Evolutionary conservation across 495 filamentous ascomycete genomes (phyloP).

Genomic region (Penicillium silybi): DNA sequence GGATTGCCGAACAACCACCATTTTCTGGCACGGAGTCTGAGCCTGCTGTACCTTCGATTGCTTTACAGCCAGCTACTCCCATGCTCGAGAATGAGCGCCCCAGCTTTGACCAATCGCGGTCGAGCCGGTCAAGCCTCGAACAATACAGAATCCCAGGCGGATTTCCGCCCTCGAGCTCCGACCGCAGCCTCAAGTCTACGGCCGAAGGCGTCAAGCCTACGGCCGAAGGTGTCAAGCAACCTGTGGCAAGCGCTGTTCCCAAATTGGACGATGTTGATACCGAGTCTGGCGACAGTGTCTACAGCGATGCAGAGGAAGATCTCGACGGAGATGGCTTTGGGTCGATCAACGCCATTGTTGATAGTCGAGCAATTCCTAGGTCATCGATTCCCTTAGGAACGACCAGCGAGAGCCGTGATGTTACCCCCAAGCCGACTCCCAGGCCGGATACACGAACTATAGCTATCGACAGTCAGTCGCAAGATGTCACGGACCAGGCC

Average conservation of each 20-base stretch:
- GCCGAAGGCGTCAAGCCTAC: conserved; percentile 3
- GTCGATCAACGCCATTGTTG: conserved; percentile 80
- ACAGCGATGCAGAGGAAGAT: conserved; percentile 86
- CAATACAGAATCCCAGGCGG: conserved; percentile 35
- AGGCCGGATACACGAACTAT: conserved; percentile 8
- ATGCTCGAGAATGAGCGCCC: conserved; percentile 10
- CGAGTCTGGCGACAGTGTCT: conserved; percentile 64
- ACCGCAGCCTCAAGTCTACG: conserved; percentile 14
- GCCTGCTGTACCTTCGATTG: conserved; percentile 41
- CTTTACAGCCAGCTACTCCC: conserved; percentile 28
- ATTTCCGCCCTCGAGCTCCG: conserved; percentile 29
- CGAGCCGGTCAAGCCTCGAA: conserved; percentile 36
- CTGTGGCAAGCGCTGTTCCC: conserved; percentile 10
- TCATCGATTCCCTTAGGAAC: conserved; percentile 10
- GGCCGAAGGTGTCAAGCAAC: conserved; percentile 3
- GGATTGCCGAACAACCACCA: conserved; percentile 2
- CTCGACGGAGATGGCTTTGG: conserved; percentile 73
- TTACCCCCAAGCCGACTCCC: conserved; percentile 21
- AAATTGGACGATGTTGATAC: conserved; percentile 27
- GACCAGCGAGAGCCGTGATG: conserved; percentile 17
- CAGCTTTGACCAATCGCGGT: conserved; percentile 5
- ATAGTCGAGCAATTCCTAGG: conserved; percentile 42
- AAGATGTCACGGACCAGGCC: conserved; percentile 14
- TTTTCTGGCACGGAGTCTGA: conserved; percentile 5
- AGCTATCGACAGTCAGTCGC: conserved; percentile 9